phyloP scores from a whole-genome alignment of 2,329 filamentous ascomycete species.

The Epichloe aotearoae region DNA sequence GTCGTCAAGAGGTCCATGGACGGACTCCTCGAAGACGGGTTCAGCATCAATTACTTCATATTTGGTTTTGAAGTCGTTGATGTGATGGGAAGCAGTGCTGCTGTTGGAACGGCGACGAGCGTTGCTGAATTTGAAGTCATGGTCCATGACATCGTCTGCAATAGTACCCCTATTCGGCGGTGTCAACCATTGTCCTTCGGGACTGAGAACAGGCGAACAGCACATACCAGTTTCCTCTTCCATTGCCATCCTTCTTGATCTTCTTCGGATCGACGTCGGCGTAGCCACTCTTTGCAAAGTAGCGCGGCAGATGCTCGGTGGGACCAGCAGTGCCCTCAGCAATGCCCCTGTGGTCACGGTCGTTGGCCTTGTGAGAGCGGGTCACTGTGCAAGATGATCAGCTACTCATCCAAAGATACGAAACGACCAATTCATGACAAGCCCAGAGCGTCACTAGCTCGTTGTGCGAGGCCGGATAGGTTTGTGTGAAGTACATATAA shows the following conservation, averaged over 20 bases:
- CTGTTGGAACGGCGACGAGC: constrained; percentile 87
- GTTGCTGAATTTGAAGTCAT: constrained; percentile 72
- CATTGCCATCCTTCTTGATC: constrained; percentile 91
- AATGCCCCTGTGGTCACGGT: constrained; percentile 74
- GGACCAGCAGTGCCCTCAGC: constrained; percentile 59
- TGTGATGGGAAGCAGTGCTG: constrained; percentile 55
- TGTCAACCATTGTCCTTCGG: background rate
- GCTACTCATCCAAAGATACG: background rate
- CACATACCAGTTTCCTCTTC: constrained; percentile 85
- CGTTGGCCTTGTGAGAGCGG: constrained; percentile 90
- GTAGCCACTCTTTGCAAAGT: constrained; percentile 81
- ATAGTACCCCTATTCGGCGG: constrained; percentile 54
- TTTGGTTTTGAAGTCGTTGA: constrained; percentile 86
- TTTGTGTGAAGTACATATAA: too few species aligned
- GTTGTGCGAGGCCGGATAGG: background rate
- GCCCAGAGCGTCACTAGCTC: background rate
- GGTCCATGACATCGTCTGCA: constrained; percentile 75
- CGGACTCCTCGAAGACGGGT: constrained; percentile 78
- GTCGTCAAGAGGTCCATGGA: constrained; percentile 57
- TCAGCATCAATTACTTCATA: constrained; percentile 85
- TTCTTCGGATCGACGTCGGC: constrained; percentile 76
- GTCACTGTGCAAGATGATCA: constrained; percentile 53
- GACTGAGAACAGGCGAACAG: background rate
- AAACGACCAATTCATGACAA: background rate
- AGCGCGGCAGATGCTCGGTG: constrained; percentile 71